Percentiles rank a stretch among this genome's conserved stretches.
phyloP scores from a whole-genome alignment of 176 grass and related monocot genomes.

The Musa itinerans region DNA sequence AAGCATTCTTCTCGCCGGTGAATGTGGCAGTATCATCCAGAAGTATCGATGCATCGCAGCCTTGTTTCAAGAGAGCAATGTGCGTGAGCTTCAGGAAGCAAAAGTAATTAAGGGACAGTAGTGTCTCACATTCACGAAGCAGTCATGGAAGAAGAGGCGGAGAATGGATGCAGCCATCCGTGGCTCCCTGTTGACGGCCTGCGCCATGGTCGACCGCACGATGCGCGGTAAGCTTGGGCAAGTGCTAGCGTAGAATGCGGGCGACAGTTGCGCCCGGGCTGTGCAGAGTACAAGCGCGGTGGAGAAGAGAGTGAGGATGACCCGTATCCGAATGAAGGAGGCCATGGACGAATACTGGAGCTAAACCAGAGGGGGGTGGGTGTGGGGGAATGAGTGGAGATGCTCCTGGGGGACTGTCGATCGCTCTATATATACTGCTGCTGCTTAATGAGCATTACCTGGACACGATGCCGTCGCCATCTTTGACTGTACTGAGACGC shows the following conservation, averaged over 20 bases:
- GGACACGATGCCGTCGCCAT: no score
- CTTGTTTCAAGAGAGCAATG: conserved; percentile 13
- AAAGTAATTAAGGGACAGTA: background rate
- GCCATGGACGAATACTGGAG: no score
- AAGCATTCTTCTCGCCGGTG: conserved; percentile 56
- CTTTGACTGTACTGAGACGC: no score
- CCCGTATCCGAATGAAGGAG: no score
- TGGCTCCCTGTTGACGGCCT: conserved; percentile 31
- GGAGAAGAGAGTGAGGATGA: no score
- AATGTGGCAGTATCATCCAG: conserved; percentile 49
- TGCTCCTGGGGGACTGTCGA: no score
- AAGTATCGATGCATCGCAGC: conserved; percentile 78
- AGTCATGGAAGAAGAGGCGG: conserved; percentile 81
- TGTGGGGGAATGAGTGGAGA: no score
- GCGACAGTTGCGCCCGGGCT: conserved; percentile 5
- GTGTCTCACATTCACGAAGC: conserved; percentile 54
- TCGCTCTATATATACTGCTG: no score
- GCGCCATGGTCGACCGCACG: conserved; percentile 37
- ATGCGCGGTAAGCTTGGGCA: conserved; percentile 36
- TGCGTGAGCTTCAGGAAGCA: background rate
- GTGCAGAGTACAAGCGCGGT: background rate
- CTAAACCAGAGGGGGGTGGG: no score
- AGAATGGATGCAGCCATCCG: conserved; percentile 66
- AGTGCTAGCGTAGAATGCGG: conserved; percentile 41
- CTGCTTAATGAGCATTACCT: no score